A percentile compares a stretch with the other conserved stretches of the same genome.
Evolutionary conservation across 768 basidiomycete species (phyloP).

Genomic region (Phylloporus sp.): DNA sequence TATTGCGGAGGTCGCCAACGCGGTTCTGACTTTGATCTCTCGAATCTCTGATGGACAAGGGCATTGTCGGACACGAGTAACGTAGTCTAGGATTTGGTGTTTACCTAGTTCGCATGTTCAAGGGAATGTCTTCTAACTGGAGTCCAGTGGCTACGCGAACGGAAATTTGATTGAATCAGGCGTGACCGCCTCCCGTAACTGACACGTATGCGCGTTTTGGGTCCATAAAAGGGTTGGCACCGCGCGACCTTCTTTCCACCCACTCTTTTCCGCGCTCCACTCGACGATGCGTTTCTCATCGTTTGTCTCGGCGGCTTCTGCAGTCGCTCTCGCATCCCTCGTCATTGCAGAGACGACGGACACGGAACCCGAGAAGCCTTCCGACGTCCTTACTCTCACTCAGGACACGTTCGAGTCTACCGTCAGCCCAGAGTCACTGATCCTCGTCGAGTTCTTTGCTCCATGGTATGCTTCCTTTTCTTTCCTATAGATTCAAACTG

Average conservation of each 20-base stretch:
- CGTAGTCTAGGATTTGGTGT: neutral
- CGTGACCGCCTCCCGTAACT: no score
- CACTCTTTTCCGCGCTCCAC: conserved; percentile 19
- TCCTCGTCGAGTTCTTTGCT: conserved; percentile 94
- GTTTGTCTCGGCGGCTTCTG: conserved; percentile 45
- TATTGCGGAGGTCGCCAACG: conserved; percentile 63
- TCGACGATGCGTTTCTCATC: conserved; percentile 60
- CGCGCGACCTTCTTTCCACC: neutral
- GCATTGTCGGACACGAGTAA: neutral
- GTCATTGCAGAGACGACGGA: conserved; percentile 50
- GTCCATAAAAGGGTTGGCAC: conserved; percentile 19
- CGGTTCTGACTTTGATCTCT: conserved; percentile 69
- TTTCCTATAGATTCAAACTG: neutral
- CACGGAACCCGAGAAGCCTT: conserved; percentile 33
- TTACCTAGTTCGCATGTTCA: neutral
- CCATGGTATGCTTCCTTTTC: conserved; percentile 51
- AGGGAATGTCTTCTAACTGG: neutral
- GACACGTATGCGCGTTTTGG: conserved; percentile 31
- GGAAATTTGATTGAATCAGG: no score
- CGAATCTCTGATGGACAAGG: conserved; percentile 25
- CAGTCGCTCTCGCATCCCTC: conserved; percentile 50
- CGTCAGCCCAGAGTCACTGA: conserved; percentile 62
- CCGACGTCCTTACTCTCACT: conserved; percentile 81
- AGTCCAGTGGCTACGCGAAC: no score
- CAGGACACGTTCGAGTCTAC: conserved; percentile 60